Conservation (phyloP, 108 stramenopile species). For the Nitzschia palea region DNA sequence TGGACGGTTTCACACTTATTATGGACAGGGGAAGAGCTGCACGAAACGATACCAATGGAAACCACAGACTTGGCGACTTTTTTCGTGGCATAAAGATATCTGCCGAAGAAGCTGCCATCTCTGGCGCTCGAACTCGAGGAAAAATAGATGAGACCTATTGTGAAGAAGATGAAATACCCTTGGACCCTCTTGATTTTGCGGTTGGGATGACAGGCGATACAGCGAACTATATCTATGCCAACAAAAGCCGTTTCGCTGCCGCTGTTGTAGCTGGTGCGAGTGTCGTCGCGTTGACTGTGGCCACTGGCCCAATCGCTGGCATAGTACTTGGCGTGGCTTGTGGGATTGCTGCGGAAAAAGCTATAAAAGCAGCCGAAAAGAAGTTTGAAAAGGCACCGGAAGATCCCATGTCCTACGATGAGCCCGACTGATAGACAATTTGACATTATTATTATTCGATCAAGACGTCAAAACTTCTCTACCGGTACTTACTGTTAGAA, state of each 20-base stretch:
- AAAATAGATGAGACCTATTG: conserved; percentile 1
- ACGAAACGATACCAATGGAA: neutral
- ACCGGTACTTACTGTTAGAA: too few species aligned
- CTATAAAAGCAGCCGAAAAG: neutral
- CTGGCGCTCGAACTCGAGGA: conserved; percentile 2
- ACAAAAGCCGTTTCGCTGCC: conserved; percentile 15
- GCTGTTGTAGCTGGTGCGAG: conserved; percentile 1
- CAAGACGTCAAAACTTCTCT: too few species aligned
- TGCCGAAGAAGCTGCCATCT: neutral
- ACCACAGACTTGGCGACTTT: neutral
- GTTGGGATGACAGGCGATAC: conserved; percentile 4
- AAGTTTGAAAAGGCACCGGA: neutral
- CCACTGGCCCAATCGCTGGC: neutral
- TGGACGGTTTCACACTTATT: neutral
- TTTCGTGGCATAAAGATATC: neutral
- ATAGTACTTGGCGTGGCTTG: neutral
- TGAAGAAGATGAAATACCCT: conserved; percentile 10
- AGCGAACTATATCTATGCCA: conserved; percentile 6
- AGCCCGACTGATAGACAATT: too few species aligned
- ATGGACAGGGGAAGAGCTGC: conserved; percentile 4
- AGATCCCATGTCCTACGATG: too few species aligned
- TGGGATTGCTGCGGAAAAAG: neutral
- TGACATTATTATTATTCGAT: too few species aligned
- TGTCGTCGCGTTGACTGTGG: conserved; percentile 1
- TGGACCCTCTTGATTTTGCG: conserved; percentile 15